Evolutionary conservation across 2,329 filamentous ascomycete species (phyloP).

Genomic region (Tolypocladium amazonense): DNA sequence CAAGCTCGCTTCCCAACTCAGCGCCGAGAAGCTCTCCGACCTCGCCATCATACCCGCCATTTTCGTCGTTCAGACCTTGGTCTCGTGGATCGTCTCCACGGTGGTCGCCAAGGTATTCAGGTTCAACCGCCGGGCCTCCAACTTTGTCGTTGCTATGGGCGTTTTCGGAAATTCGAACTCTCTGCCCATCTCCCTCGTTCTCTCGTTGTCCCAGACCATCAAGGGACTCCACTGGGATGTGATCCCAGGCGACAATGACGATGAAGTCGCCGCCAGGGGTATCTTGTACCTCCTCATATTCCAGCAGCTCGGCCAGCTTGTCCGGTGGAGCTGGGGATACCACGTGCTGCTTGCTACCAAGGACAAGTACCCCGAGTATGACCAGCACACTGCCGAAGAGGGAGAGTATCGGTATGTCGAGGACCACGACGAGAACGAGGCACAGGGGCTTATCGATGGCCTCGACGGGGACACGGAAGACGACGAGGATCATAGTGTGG

Average conservation of each 20-base stretch:
- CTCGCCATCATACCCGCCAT: conserved; percentile 93
- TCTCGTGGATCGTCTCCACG: conserved; percentile 72
- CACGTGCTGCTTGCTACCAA: conserved; percentile 86
- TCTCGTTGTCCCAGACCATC: conserved; percentile 87
- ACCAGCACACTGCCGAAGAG: conserved; percentile 41
- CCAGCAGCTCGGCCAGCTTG: conserved; percentile 89
- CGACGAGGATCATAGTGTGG: conserved; percentile 24
- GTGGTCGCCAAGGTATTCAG: conserved; percentile 64
- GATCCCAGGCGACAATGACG: conserved; percentile 85
- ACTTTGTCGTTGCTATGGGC: conserved; percentile 96
- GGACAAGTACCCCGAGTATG: conserved; percentile 57
- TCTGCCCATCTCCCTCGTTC: conserved; percentile 87
- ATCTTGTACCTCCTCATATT: conserved; percentile 96
- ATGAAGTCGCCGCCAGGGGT: conserved; percentile 85
- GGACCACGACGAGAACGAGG: conserved; percentile 30
- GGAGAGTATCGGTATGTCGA: conserved; percentile 47
- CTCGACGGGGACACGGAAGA: conserved; percentile 27
- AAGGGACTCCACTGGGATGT: conserved; percentile 89
- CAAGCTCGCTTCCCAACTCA: conserved; percentile 90
- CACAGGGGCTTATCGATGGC: conserved; percentile 29
- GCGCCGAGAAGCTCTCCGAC: conserved; percentile 78
- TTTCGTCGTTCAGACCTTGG: conserved; percentile 75
- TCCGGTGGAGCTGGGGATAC: conserved; percentile 98
- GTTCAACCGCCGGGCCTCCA: conserved; percentile 75
- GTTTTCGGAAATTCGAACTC: conserved; percentile 98